These are phyloP conservation scores for Chiua virens DNA, from an alignment of 768 basidiomycete species.

Conservation along the genomic window DNA sequence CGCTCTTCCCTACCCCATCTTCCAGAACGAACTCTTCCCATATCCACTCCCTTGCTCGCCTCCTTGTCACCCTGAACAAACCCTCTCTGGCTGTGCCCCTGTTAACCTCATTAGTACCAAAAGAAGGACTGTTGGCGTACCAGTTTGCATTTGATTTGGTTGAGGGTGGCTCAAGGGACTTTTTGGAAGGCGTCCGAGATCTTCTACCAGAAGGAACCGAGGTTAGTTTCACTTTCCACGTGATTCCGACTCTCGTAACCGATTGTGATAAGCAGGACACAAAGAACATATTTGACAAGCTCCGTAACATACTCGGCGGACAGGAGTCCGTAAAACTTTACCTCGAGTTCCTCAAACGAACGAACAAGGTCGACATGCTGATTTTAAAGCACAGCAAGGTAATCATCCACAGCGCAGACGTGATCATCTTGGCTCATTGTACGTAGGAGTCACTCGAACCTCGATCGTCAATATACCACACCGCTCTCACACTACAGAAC, in stretches of 20 bases:
- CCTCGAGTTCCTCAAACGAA: slow-evolving; percentile 92
- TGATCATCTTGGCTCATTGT: slow-evolving; percentile 4
- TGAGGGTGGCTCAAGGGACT: slow-evolving; percentile 93
- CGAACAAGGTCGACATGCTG: slow-evolving; percentile 88
- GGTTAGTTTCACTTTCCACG: slow-evolving; percentile 38
- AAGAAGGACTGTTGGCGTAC: slow-evolving; percentile 79
- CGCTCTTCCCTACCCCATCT: slow-evolving; percentile 80
- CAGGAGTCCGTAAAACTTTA: slow-evolving; percentile 91
- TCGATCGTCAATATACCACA: slow-evolving; percentile 96
- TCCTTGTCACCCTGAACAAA: slow-evolving; percentile 86
- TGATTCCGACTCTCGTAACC: slow-evolving; percentile 1
- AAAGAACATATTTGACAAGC: slow-evolving; percentile 65
- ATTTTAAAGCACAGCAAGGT: slow-evolving; percentile 95
- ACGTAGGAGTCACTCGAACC: slow-evolving; percentile 84
- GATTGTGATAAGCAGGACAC: slow-evolving; percentile 44
- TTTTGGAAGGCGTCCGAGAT: slow-evolving; percentile 72
- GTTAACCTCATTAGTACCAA: slow-evolving; percentile 66
- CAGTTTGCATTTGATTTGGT: slow-evolving; percentile 96
- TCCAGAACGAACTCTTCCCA: slow-evolving; percentile 73
- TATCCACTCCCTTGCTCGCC: slow-evolving; percentile 79
- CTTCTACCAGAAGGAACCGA: slow-evolving; percentile 67
- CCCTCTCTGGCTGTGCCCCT: slow-evolving; percentile 76
- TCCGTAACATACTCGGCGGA: slow-evolving; percentile 83
- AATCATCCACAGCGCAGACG: not conserved
- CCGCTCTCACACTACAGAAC: slow-evolving; percentile 93